Conservation (phyloP, 306 rosid species). For the Begonia peltatifolia region DNA sequence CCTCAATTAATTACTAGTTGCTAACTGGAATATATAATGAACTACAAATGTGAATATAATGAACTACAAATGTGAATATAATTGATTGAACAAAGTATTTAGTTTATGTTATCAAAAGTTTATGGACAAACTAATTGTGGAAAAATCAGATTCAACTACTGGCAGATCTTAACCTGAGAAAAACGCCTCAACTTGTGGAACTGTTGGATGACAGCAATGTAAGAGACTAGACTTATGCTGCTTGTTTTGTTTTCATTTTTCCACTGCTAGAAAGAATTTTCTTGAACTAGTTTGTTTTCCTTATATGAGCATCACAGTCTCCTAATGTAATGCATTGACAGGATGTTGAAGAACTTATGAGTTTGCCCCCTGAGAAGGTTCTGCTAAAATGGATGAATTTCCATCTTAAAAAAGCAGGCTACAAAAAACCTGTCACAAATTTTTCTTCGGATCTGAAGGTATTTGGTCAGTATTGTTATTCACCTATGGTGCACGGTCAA, state of each 20-base stretch:
- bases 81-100: neutral
- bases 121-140: conserved; percentile 2
- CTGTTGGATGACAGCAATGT: conserved; percentile 85
- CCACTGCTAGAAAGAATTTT: too few relatives aligned
- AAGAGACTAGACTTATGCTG: neutral
- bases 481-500: too few relatives aligned
- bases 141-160: conserved; percentile 67
- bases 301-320: too few relatives aligned
- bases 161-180: conserved; percentile 90
- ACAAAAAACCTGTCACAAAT: conserved; percentile 62
- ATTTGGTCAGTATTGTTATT: neutral
- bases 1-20: too few relatives aligned
- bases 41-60: neutral
- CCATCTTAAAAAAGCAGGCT: conserved; percentile 72
- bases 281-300: too few relatives aligned
- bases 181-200: conserved; percentile 92
- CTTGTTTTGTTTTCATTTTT: too few relatives aligned
- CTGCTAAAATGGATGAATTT: conserved; percentile 96
- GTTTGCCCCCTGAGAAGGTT: conserved; percentile 91
- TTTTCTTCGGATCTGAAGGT: conserved; percentile 98
- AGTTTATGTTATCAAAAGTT: conserved; percentile 12
- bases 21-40: neutral
- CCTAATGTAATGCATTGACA: conserved; percentile 10
- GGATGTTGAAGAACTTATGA: conserved; percentile 97
- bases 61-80: neutral